These are phyloP conservation scores for Silene coronaria DNA, from an alignment of 179 eudicot species.

Conservation along the genomic window DNA sequence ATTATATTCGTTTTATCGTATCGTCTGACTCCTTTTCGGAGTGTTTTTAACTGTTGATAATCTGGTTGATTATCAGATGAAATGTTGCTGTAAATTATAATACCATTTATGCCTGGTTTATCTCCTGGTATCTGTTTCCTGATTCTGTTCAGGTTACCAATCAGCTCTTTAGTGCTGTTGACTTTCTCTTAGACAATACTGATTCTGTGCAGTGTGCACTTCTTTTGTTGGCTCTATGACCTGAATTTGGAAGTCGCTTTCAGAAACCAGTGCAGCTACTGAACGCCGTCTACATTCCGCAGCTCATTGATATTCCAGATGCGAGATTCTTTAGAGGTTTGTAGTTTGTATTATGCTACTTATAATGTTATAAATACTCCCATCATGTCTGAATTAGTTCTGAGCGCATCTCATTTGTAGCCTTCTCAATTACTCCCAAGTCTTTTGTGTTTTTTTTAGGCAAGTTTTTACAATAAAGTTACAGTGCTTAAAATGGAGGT, in stretches of 20 bases:
- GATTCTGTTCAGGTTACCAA: neutral
- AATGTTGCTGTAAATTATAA: too few species aligned
- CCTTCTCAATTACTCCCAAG: too few species aligned
- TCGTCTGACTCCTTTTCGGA: too few species aligned
- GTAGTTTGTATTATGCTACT: neutral
- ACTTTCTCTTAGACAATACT: neutral
- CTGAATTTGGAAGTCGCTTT: neutral
- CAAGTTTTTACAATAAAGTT: too few species aligned
- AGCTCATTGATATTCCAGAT: neutral
- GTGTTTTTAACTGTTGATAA: too few species aligned
- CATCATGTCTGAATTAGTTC: too few species aligned
- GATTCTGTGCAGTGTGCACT: neutral
- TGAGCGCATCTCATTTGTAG: too few species aligned
- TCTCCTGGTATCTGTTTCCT: constrained; percentile 1
- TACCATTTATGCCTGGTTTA: neutral
- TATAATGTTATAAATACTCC: neutral
- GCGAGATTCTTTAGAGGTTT: neutral
- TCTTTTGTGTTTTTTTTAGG: too few species aligned
- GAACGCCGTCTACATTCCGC: neutral
- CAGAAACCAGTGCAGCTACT: neutral
- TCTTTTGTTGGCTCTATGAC: neutral
- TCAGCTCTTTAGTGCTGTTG: neutral
- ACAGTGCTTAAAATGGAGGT: too few species aligned
- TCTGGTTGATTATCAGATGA: too few species aligned
- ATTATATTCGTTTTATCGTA: too few species aligned